Conservation (phyloP, 2,329 filamentous ascomycete species). For the Setomelanomma holmii region DNA sequence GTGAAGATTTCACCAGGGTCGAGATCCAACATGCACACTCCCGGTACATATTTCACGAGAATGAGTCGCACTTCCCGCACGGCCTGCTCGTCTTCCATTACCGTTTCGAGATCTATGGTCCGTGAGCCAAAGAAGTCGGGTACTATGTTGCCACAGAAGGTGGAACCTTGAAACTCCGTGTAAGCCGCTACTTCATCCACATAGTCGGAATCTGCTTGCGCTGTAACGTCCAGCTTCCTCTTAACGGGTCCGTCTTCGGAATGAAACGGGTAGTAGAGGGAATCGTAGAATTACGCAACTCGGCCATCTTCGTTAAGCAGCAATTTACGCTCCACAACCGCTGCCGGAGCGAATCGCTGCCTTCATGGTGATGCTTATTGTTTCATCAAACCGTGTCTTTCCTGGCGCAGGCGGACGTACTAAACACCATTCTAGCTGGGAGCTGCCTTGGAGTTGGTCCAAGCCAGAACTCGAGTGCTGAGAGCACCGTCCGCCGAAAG, state of each 20-base stretch:
- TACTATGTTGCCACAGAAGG: background rate
- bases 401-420: conserved; percentile 1
- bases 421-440: conserved; percentile 1
- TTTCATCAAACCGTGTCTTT: background rate
- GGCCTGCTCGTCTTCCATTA: background rate
- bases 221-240: background rate
- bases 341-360: conserved; percentile 1
- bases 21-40: conserved; percentile 4
- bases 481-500: background rate
- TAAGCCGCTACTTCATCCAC: conserved; percentile 1
- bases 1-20: background rate
- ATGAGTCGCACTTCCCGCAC: conserved; percentile 9
- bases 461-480: background rate
- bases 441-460: background rate
- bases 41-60: background rate
- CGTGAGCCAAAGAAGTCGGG: conserved; percentile 4
- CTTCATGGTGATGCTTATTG: background rate
- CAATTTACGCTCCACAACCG: conserved; percentile 6
- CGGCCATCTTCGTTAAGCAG: conserved; percentile 1
- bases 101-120: conserved; percentile 3
- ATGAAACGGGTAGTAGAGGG: conserved; percentile 4
- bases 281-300: conserved; percentile 16
- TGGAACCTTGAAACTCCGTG: background rate
- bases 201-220: background rate
- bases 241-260: background rate